Evolutionary conservation across 1,284 basidiomycete species (phyloP), one percentile per base, ranked within the genome.

Genomic region (Cutaneotrichosporon cyanovorans): DNA sequence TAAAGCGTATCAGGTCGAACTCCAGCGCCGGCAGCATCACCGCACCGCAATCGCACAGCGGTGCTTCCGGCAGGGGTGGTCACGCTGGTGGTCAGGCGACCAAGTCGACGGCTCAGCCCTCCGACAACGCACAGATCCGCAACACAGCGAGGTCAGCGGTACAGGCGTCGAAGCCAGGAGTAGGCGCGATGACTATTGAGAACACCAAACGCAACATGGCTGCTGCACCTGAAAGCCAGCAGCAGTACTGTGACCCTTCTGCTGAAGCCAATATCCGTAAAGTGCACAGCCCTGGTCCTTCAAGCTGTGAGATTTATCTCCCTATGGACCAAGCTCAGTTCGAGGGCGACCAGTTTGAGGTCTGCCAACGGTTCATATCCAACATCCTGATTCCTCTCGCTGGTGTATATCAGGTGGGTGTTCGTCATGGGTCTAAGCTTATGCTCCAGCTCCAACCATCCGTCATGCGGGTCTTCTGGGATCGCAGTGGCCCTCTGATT

Each of bases 401-500:
- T 3, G 14, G 37, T 9, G 56, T 68, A 1, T 72, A 65, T 51
- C 48, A 62, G 40, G 66, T 71, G 38, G 31, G 62, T 52, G 11
- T 16, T 16, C 8, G n/a, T n/a, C n/a, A n/a, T n/a, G n/a, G n/a
- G n/a, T n/a, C n/a, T n/a, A n/a, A 6, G n/a, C 23, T 30, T 34
- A 25, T 19, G 20, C n/a, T 8, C 28, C 49, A 69, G 65, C 61
- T 69, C 16, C 44, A 59, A 10, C 74, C 80, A 15, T 74, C 78
- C 0, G 84, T 83, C 46, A 62, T 97, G 54, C 87, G 92, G 60
- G 78, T 98, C 3, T 97, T 96, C 66, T 85, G 83, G 69, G 91
- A 98, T 62, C 64, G 77, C 10, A 73, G 75, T 6, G 91, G 92
- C 1, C 84, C 82, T 1, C 73, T 85, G 16, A 95, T 97, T 51